These are phyloP conservation scores for Penicillium glabrum DNA, from an alignment of 2,329 filamentous ascomycete genomes.

Conservation along the genomic window DNA sequence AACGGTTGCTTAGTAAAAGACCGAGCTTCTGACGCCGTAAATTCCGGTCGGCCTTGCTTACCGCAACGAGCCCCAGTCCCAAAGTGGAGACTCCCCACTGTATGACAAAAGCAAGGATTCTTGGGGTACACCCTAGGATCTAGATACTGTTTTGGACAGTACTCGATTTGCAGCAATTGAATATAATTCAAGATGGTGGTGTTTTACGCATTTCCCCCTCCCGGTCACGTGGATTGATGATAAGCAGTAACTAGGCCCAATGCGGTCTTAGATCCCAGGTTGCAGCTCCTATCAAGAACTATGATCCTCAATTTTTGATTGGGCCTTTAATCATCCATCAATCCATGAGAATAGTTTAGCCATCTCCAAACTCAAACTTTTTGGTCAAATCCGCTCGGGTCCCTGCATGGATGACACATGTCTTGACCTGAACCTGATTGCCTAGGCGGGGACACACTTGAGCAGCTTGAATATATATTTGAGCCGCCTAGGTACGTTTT, in stretches of 20 bases:
- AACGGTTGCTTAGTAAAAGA: slow-evolving; percentile 7
- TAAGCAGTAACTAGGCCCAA: not conserved
- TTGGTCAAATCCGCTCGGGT: not conserved
- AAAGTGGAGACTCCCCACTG: slow-evolving; percentile 1
- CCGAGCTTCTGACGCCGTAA: slow-evolving; percentile 1
- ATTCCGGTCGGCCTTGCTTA: slow-evolving; percentile 1
- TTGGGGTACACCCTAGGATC: not conserved
- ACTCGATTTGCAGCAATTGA: no score
- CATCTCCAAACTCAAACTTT: not conserved
- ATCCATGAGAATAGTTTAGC: not conserved
- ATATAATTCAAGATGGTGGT: not conserved
- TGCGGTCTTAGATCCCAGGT: not conserved
- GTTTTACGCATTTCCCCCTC: not conserved
- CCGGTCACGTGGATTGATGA: not conserved
- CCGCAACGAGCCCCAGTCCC: not conserved
- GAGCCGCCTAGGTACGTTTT: no score
- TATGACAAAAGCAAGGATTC: not conserved
- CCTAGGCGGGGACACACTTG: no score
- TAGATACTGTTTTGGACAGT: not conserved
- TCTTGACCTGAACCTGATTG: no score
- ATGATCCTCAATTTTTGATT: not conserved
- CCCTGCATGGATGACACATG: not conserved
- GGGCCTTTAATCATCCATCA: not conserved
- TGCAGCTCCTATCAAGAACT: not conserved
- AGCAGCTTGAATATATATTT: no score